phyloP scores from a whole-genome alignment of 2,329 filamentous ascomycete genomes.

The Plenodomus lindquistii region DNA sequence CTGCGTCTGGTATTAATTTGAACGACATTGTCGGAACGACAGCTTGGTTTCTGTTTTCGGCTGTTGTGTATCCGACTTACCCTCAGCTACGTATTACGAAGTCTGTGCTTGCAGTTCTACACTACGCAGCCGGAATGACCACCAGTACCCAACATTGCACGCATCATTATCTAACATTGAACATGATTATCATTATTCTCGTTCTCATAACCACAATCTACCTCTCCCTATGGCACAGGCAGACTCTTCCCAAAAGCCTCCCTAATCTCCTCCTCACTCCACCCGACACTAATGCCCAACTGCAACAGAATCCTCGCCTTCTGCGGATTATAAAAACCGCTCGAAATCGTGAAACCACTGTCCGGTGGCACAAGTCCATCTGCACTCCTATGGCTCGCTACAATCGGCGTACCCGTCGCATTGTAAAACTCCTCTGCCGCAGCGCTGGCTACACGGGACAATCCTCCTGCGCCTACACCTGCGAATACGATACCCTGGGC shows the following conservation, averaged over 20 bases:
- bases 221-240: constrained; percentile 26
- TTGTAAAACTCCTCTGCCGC: constrained; percentile 52
- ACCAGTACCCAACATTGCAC: too few species aligned
- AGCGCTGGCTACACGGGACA: constrained; percentile 28
- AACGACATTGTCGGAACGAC: too few species aligned
- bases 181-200: neutral
- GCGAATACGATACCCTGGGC: constrained; percentile 61
- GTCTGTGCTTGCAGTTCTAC: too few species aligned
- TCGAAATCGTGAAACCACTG: constrained; percentile 46
- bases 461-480: constrained; percentile 59
- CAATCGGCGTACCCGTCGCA: constrained; percentile 54
- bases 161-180: too few species aligned
- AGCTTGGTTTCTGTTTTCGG: too few species aligned
- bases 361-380: constrained; percentile 56
- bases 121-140: too few species aligned
- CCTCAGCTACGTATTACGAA: too few species aligned
- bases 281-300: constrained; percentile 37
- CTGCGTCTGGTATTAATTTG: too few species aligned
- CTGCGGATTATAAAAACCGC: constrained; percentile 60
- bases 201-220: neutral
- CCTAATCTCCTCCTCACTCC: constrained; percentile 51
- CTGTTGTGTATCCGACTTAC: too few species aligned
- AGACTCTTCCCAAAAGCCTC: constrained; percentile 39
- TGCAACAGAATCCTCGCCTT: constrained; percentile 59
- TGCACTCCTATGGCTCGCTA: constrained; percentile 57